Evolutionary conservation across 2,329 filamentous ascomycete genomes (phyloP), one percentile per base, ranked within the genome.

Genomic region (Tolypocladium cylindrosporum): DNA sequence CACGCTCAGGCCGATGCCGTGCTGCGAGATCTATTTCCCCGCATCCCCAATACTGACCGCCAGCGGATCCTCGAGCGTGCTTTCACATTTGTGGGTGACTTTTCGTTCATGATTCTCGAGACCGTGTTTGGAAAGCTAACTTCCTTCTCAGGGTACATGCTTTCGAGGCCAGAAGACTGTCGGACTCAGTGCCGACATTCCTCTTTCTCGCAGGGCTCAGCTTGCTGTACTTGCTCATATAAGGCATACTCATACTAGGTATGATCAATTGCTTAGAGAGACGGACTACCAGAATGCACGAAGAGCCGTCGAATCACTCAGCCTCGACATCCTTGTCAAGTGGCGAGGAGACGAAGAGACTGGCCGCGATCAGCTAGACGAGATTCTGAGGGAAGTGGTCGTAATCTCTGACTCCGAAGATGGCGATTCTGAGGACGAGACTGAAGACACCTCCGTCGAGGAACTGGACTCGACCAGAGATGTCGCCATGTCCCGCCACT

Each of bases 321-420:
- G 85, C 61, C 74, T 87, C 52, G 84, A 87, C 63, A 75, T 84
- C 56, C 80, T 88, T 69, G 80, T 87, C 75, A 87, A 87, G 80
- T 88, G 85, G 85, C 84, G 85, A 73, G 85, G 85, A 57, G 85
- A 88, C 64, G 85, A 88, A 68, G 85, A 88, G 68, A 87, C 80
- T 21, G 85, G 85, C 34, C 81, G 84, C 54, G 84, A 88, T 64
- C 82, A 87, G 67, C 76, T 87, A 19, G 84, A 87, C 59, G 84
- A 87, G 66, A 86, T 87, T 58, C 74, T 87, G 40, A 78, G 82
- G 55, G 85, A 88, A 69, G 82, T 87, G 13, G 82, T 87, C 56
- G 80, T 87, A 64, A 85, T 88, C 51, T 84, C 82, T n/a, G 82
- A 84, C 63, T 78, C 78, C 6, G 81, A 84, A 65, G 78, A 75